Conservation (phyloP, 1,139 yeast genomes). For the Protomyces inundatus region DNA sequence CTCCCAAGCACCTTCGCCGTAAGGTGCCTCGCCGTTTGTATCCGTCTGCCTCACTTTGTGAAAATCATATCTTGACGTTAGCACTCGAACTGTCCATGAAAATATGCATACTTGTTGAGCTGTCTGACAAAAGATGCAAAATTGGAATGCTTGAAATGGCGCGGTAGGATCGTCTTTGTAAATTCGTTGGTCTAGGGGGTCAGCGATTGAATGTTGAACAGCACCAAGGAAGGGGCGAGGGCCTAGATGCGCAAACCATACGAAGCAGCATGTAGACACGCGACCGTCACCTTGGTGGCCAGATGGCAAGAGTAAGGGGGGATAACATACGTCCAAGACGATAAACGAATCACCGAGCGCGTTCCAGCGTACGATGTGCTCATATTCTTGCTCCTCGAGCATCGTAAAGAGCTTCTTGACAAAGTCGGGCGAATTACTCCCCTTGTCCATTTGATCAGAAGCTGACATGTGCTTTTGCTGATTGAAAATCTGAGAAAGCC, state of each 20-base stretch:
- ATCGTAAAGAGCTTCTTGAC: slow-evolving; percentile 45
- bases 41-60: slow-evolving; percentile 71
- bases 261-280: slow-evolving; percentile 40
- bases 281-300: not conserved
- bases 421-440: not conserved
- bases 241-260: slow-evolving; percentile 73
- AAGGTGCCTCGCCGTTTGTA: slow-evolving; percentile 42
- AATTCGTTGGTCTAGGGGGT: slow-evolving; percentile 90
- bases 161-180: slow-evolving; percentile 77
- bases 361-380: slow-evolving; percentile 78
- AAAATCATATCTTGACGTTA: slow-evolving; percentile 60
- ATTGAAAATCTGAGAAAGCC: too few relatives aligned
- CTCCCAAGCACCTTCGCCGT: slow-evolving; percentile 88
- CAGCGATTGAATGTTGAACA: slow-evolving; percentile 86
- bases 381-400: slow-evolving; percentile 73
- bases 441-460: not conserved
- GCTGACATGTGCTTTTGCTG: not conserved
- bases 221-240: slow-evolving; percentile 48
- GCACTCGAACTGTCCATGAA: not conserved
- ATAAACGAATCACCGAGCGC: slow-evolving; percentile 77
- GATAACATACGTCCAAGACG: slow-evolving; percentile 53
- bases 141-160: slow-evolving; percentile 88
- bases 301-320: not conserved
- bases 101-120: slow-evolving; percentile 54
- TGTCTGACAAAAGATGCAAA: slow-evolving; percentile 97